Evolutionary conservation across 805 yeast genomes (phyloP), one percentile per base, ranked within the genome.

Genomic region (Kodamaea kakaduensis): DNA sequence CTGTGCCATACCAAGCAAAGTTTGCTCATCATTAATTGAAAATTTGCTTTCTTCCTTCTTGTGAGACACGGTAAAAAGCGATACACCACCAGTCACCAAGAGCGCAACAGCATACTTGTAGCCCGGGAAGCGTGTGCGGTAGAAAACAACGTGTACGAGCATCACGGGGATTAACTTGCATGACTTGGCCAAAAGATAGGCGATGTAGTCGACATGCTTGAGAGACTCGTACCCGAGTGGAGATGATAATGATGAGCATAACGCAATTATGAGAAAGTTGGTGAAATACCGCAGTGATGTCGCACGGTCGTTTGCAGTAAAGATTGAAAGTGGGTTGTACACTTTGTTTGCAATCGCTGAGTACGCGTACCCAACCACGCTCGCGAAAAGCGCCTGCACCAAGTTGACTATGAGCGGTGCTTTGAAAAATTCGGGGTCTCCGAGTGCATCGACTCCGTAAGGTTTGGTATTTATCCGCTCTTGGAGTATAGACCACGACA

Each of bases 121-220:
- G 2, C 58, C 36, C 0, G 96, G 88, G 56, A 86, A 90, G 35
- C 59, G 62, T 3, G 84, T 76, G 27, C 82, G 69, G 60, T 88
- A 90, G 9, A 85, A 48, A 10, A 78, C 46, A 38, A 81, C 62
- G 51, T 88, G 96, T 3, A 93, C 84, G 21, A 84, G 54, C 82
- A 93, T 79, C n/a, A 90, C 95, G 0, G 99, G 99, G 15, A 93
- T 77, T 57, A 93, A 70, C 51, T 93, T 93, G 56, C 97, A 90
- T 36, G 95, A 82, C 54, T 93, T 93, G 13, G 96, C 95, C 42
- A 93, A 70, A 43, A 90, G 72, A 48, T 77, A 82, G 0, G 94
- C 83, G 51, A 93, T 64, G 53, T 84, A 93, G 52, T 86, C 96
- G 20, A 93, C 90, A 55, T 90, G 86, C 32, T 74, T 69, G 41